Base-by-base conservation (phyloP, 2,329 filamentous ascomycete species). In the Beauveria sp. region DNA sequence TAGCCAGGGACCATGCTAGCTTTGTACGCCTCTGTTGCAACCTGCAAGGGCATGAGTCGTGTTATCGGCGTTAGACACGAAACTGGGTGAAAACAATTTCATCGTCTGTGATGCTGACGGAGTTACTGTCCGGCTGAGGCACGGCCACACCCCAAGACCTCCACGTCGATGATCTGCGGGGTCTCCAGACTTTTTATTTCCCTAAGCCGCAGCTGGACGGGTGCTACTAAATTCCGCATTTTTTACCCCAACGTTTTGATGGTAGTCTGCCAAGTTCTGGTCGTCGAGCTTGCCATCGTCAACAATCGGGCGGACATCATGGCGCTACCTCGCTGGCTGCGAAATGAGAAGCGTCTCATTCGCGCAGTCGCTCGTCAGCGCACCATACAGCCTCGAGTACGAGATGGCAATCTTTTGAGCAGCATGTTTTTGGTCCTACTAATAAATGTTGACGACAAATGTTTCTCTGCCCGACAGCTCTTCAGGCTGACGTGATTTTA, bases 131-230 rank as follows among this genome's bases (percentile, higher is more conserved):
- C 30, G 30, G 12, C 30, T 34, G 10, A 34, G 30, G 10, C 30
- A 34, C 22, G 22, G 22, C 22, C 3, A 24, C 34, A 38, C 34
- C 34, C 14, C 34, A 14, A 43, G 10, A 43, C 42, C 26, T 59
- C 46, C 49, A 40, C 22, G 58, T 20, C 58, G 58, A 53, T 54
- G 42, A 60, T 60, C 49, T 52, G 49, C 45, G 58, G 57, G 57
- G 49, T 60, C 49, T 60, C 58, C 58, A 54, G 58, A 54, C 49
- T 42, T 28, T 28, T 20, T 30, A 20, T 55, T 18, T 45, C 43
- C 42, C 26, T 47, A 47, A 57, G 16, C 20, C 22, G 51, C 40
- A 28, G 10, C 40, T 56, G 53, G 24, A 38, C 34, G 24, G 34
- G 20, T 20, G 30, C 20, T 40, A 10, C 9, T 22, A 38, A 30